These are phyloP conservation scores for Cyberlindnera saturnus DNA, from an alignment of 805 yeast genomes.

Conservation along the genomic window DNA sequence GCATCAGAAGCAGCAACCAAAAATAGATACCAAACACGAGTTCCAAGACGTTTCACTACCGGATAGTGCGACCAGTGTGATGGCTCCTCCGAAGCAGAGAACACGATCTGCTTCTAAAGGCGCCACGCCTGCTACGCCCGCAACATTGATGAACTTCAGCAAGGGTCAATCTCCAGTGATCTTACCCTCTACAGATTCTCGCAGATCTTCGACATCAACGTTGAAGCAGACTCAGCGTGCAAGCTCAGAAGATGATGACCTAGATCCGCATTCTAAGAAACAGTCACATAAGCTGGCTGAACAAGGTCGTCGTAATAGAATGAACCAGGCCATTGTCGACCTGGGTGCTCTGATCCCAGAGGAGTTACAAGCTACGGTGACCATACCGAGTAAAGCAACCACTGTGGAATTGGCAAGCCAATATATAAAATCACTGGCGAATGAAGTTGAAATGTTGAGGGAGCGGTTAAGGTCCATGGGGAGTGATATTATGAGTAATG, in stretches of 20 bases:
- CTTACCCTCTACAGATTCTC: conserved; percentile 4
- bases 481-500: conserved; percentile 19
- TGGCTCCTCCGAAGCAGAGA: conserved; percentile 21
- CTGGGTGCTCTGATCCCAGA: conserved; percentile 65
- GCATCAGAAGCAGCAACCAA: conserved; percentile 3
- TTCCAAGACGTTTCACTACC: neutral
- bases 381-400: conserved; percentile 85
- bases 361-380: conserved; percentile 41
- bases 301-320: conserved; percentile 90
- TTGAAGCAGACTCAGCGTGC: conserved; percentile 1
- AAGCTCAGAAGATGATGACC: conserved; percentile 9
- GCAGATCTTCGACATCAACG: conserved; percentile 12
- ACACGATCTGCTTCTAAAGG: conserved; percentile 10
- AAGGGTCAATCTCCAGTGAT: conserved; percentile 16
- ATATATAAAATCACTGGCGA: conserved; percentile 49
- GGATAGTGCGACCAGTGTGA: conserved; percentile 5
- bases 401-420: conserved; percentile 85
- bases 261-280: conserved; percentile 21
- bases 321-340: conserved; percentile 81
- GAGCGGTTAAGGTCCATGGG: conserved; percentile 10
- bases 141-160: conserved; percentile 22
- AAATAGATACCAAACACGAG: neutral
- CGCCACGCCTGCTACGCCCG: conserved; percentile 23
- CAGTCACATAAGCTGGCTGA: conserved; percentile 82
- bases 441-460: conserved; percentile 25